Evolutionary conservation across 2,329 filamentous ascomycete genomes (phyloP), one percentile per base, ranked within the genome.

Genomic region (Trichophyton verrucosum): DNA sequence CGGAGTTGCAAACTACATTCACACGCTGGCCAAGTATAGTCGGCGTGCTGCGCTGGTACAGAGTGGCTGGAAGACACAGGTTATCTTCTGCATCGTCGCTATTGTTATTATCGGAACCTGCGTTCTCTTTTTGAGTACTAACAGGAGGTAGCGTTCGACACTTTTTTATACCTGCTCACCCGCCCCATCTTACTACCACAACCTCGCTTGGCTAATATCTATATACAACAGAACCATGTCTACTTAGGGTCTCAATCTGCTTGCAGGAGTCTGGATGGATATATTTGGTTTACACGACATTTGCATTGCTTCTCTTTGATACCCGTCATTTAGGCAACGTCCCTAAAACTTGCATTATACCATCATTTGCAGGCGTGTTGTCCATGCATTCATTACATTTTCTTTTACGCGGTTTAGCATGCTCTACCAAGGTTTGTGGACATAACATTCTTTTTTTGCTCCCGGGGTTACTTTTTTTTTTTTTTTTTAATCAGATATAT

Each of bases 21-120:
- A 84, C 78, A 83, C 80, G 67, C 85, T 97, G 24, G 87, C 87
- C 67, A 86, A 89, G 70, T 99, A 96, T 72, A 87, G 87, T 67
- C 80, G 82, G 44, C 84, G 86, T 65, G 81, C 81, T 27, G 94
- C 94, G 0, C 81, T 97, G 64, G 94, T 99, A 44, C 94, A 99
- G 76, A 88, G 85, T 33, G 94, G 94, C 0, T 94, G 89, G 87
- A 92, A 90, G 74, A 97, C 94, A 42, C 91, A 97, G 71, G 73
- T 86, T 47, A 88, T 95, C n/a, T 75, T 77, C 65, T 71, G 71
- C 3, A 65, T 77, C 22, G 72, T 78, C 7, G 74, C 75, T n/a
- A 67, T 68, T 3, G 73, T 72, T 8, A 78, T 78, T 61, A 64
- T 78, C 58, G 75, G 72, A 7, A 74, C 76, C 61, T 78, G 76